phyloP scores from a whole-genome alignment of 2,329 filamentous ascomycete genomes.

The Septoria petroselini region DNA sequence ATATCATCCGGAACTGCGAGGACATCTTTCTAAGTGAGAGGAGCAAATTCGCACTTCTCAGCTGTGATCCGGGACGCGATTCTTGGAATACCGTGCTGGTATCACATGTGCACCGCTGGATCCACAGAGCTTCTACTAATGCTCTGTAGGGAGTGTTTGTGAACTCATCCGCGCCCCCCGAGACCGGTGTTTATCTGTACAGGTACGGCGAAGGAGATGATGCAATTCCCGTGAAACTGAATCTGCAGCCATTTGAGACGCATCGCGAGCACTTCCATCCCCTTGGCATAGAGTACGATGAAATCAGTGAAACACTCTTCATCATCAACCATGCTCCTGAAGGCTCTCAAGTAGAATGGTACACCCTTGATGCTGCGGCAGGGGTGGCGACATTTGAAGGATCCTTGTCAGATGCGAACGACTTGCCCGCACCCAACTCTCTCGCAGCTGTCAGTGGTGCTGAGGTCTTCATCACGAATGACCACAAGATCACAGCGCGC shows the following conservation, averaged over 20 bases:
- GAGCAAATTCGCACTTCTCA: conserved; percentile 41
- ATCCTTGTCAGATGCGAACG: conserved; percentile 35
- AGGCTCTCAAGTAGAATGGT: conserved; percentile 39
- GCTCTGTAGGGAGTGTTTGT: conserved; percentile 32
- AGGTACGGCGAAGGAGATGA: conserved; percentile 36
- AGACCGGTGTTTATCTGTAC: conserved; percentile 42
- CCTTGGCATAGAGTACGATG: conserved; percentile 42
- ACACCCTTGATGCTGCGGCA: conserved; percentile 33
- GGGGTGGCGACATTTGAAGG: conserved; percentile 33
- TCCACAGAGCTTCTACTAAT: neutral
- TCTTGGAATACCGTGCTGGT: conserved; percentile 50
- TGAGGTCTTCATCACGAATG: conserved; percentile 43
- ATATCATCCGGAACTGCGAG: conserved; percentile 45
- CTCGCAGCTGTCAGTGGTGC: conserved; percentile 37
- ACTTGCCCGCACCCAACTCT: conserved; percentile 41
- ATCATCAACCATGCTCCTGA: conserved; percentile 42
- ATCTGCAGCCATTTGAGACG: conserved; percentile 30
- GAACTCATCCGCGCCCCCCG: conserved; percentile 19
- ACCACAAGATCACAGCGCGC: conserved; percentile 40
- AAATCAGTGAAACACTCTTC: conserved; percentile 38
- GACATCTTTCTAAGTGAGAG: conserved; percentile 42
- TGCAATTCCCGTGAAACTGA: conserved; percentile 30
- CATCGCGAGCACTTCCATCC: conserved; percentile 41
- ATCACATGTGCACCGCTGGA: neutral
- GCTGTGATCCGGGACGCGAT: conserved; percentile 45